These are phyloP conservation scores for Picochlorum costavermella DNA, from an alignment of 139 green algal species.

Conservation along the genomic window DNA sequence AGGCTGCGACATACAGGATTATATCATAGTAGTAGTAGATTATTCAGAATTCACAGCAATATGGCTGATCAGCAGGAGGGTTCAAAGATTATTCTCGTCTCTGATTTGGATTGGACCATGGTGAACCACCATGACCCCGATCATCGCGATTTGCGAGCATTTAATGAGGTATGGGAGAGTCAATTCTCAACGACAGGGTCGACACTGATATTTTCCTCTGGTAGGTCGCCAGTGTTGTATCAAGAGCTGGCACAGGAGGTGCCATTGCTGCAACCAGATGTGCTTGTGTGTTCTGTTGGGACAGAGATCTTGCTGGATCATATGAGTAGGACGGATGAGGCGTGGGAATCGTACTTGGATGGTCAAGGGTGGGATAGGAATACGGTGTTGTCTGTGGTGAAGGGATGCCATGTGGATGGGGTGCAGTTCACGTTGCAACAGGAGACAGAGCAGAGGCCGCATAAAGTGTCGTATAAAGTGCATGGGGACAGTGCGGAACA, in stretches of 20 bases:
- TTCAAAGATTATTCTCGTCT: constrained; percentile 67
- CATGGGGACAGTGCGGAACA: constrained; percentile 7
- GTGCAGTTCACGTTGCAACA: constrained; percentile 39
- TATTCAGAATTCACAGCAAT: background rate
- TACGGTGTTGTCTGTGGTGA: constrained; percentile 1
- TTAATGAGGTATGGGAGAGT: constrained; percentile 67
- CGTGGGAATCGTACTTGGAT: constrained; percentile 57
- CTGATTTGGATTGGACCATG: constrained; percentile 87
- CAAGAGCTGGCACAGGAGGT: constrained; percentile 59
- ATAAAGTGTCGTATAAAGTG: constrained; percentile 85
- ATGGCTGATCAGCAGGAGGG: background rate
- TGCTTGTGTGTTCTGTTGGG: constrained; percentile 88
- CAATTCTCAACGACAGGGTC: constrained; percentile 52
- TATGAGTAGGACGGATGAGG: constrained; percentile 34
- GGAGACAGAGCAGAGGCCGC: constrained; percentile 70
- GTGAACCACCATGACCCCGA: constrained; percentile 69
- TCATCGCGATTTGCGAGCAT: constrained; percentile 51
- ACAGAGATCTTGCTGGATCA: constrained; percentile 77
- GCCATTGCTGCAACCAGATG: constrained; percentile 67
- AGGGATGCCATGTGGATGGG: background rate
- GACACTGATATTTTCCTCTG: constrained; percentile 88
- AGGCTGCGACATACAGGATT: no score
- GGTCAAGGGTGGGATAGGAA: constrained; percentile 38
- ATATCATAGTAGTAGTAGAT: no score
- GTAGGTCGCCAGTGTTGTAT: constrained; percentile 72